Base-by-base conservation (phyloP, 805 yeast species). In the Yamadazyma laniorum region DNA sequence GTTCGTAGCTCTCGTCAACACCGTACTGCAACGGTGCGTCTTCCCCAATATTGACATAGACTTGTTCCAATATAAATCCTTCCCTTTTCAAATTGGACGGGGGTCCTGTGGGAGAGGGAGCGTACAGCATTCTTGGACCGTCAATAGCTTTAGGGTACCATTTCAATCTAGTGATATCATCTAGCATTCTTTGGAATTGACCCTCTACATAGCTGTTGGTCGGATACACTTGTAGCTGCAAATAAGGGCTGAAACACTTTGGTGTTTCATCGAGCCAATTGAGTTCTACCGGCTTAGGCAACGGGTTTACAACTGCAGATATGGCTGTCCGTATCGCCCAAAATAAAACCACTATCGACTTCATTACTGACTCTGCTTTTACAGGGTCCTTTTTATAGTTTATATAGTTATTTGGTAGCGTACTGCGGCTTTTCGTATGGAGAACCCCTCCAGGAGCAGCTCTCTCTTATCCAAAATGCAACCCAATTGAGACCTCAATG, bases 141-240 rank as follows among this genome's bases (percentile, higher is more conserved):
- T 65, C 60, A 18, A 55, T 40, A 22, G 65, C 60, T 5, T 51
- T 57, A 5, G 72, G 72, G 18, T 43, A 44, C 70, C 71, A 67
- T 40, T 61, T 51, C 21, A 56, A 38, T 1, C 47, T 29, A 8
- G 40, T 26, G 13, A 65, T 40, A 0, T 59, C 36, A 11, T 15
- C 11, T 12, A 40, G 2, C 40, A 40, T 32, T 11, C 17, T 18
- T 8, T 32, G 12, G 16, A 40, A 44, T 6, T 30, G 29, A 3
- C 25, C 30, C 12, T 21, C 23, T 21, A 21, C 23, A 21, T 7
- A 21, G 9, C 23, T 21, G 23, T 21, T 21, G 23, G 23, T 6
- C 6, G 23, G 9, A 9, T 9, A 7, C 9, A 7, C 9, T 9
- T 7, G 23, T 7, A 21, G 23, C 23, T 7, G 23, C 23, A 21